phyloP scores from a whole-genome alignment of 768 basidiomycete genomes.

The Hypholoma fasciculare region DNA sequence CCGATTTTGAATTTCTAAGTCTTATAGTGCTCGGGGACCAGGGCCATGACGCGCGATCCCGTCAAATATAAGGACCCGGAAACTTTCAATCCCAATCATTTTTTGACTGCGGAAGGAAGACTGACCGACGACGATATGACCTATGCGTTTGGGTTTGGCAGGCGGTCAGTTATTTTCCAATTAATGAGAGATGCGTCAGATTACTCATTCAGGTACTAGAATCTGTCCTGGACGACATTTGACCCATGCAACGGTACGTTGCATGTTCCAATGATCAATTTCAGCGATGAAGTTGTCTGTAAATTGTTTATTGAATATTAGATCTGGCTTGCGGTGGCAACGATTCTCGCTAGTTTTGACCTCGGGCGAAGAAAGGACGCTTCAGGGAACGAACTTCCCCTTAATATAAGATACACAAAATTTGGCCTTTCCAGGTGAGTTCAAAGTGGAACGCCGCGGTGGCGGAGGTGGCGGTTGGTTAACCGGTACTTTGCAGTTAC shows the following conservation, averaged over 20 bases:
- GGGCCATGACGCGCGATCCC: constrained; percentile 51
- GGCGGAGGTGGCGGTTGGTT: background rate
- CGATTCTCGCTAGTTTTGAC: background rate
- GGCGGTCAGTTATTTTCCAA: constrained; percentile 20
- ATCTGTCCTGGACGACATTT: constrained; percentile 25
- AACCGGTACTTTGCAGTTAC: background rate
- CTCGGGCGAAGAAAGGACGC: background rate
- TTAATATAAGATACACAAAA: background rate
- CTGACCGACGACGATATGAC: constrained; percentile 22
- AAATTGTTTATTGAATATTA: background rate
- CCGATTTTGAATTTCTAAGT: background rate
- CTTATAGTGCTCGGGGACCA: constrained; percentile 9
- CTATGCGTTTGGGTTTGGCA: constrained; percentile 33
- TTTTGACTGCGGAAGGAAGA: constrained; percentile 33
- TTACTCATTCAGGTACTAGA: constrained; percentile 3
- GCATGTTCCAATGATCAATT: background rate
- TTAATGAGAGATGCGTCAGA: too few relatives aligned
- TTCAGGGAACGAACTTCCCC: background rate
- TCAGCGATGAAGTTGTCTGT: background rate
- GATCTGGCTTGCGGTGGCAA: constrained; percentile 2
- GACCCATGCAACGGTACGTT: constrained; percentile 15
- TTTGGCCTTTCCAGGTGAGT: background rate
- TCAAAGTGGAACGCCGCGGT: background rate
- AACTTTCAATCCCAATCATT: constrained; percentile 56
- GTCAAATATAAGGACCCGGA: constrained; percentile 48